Evolutionary conservation across 2,329 filamentous ascomycete species (phyloP), one percentile per base, ranked within the genome.

Genomic region (Dothiorella sarmentorum): DNA sequence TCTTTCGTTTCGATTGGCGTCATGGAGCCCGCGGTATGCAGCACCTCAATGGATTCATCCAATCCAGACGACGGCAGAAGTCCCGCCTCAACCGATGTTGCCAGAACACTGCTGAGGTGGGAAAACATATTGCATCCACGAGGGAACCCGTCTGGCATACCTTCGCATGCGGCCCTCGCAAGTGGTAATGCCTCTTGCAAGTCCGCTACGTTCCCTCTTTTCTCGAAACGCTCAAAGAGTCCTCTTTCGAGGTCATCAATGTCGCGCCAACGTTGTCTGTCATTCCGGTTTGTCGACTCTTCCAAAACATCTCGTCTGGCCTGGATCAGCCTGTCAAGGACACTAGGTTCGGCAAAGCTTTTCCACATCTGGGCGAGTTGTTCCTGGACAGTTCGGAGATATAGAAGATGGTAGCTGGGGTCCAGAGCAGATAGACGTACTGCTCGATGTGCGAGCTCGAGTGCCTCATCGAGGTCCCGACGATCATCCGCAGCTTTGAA

Each of bases 381-480:
- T 17, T 52, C 47, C 35, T 38, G 18, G 22, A 52, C 20, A 10
- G 47, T 52, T 0, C 47, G 31, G 11, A 52, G 26, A 31, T 52
- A 52, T 6, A 35, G 1, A 10, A 52, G 47, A 13, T 52, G 47
- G 10, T 37, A 38, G 18, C 10, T 52, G 9, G 47, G 47, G n/a
- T 52, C 47, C 7, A 52, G 31, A n/a, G 17, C 31, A 9, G 47
- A 52, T 6, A 26, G 47, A 10, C 17, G 22, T 4, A 58, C 20
- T 5, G 59, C 59, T 35, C 17, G n/a, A 9, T 55, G 15, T 7
- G 59, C 42, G 11, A 51, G 24, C 10, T 42, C 15, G 24, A 61
- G 24, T 3, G 59, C 59, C 22, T 58, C 44, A 5, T 58, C 59
- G 6, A 58, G 38, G 22, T 53, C 43, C 9, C 3, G 10, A 7